A percentile compares a stretch with the other conserved stretches of the same genome.
Evolutionary conservation across 2,329 filamentous ascomycete species (phyloP).

Genomic region (Emericellopsis cladophorae): DNA sequence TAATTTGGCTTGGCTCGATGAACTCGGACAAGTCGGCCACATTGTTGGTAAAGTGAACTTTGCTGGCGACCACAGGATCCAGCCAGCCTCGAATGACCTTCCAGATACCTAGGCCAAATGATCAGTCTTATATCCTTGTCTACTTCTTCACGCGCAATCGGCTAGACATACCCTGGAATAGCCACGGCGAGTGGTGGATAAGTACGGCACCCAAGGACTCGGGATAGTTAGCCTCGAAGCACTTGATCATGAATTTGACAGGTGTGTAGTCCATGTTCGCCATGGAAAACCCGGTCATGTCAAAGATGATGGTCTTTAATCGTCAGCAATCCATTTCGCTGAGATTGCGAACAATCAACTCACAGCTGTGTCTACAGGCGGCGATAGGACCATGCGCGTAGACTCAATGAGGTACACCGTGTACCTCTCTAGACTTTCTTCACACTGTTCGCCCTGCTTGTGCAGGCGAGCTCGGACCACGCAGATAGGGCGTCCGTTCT

Average conservation of each 20-base stretch:
- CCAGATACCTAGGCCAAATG: constrained; percentile 59
- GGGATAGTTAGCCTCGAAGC: constrained; percentile 97
- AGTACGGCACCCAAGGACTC: constrained; percentile 82
- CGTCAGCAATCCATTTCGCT: not conserved
- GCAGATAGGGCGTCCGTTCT: constrained; percentile 73
- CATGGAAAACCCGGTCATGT: constrained; percentile 88
- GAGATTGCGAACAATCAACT: constrained; percentile 22
- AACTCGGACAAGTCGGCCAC: constrained; percentile 66
- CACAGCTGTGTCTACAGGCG: constrained; percentile 84
- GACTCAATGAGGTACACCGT: constrained; percentile 95
- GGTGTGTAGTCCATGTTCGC: constrained; percentile 98
- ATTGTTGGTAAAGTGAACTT: constrained; percentile 86
- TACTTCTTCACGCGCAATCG: constrained; percentile 4
- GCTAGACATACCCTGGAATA: constrained; percentile 65
- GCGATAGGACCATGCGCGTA: constrained; percentile 66
- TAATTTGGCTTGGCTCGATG: constrained; percentile 57
- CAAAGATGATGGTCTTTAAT: constrained; percentile 74
- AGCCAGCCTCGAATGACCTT: constrained; percentile 92
- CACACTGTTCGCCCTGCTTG: constrained; percentile 67
- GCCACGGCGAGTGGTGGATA: constrained; percentile 92
- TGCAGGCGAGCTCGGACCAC: constrained; percentile 76
- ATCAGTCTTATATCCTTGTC: not conserved
- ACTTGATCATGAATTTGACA: constrained; percentile 99
- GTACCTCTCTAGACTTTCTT: constrained; percentile 72
- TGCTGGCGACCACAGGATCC: constrained; percentile 87